Conservation (phyloP, 495 filamentous ascomycete species). For the Hypomontagnella monticulosa region DNA sequence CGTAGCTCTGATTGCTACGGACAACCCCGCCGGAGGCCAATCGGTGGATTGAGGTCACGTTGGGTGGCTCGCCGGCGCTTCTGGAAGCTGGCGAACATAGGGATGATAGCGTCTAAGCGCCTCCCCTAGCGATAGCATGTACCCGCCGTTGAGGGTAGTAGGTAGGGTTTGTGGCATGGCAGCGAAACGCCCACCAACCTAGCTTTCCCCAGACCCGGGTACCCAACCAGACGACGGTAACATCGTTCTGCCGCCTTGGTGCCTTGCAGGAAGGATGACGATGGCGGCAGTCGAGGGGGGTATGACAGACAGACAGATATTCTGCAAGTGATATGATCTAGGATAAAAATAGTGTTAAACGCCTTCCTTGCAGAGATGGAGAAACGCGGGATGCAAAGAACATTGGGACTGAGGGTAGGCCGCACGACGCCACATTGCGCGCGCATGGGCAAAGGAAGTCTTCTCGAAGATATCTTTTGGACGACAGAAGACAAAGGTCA, state of each 20-base stretch:
- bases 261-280: slow-evolving; percentile 38
- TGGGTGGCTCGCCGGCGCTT: slow-evolving; percentile 24
- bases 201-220: slow-evolving; percentile 27
- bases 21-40: not conserved
- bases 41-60: slow-evolving; percentile 4
- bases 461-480: slow-evolving; percentile 40
- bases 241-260: slow-evolving; percentile 24
- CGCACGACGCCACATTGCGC: slow-evolving; percentile 21
- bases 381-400: slow-evolving; percentile 6
- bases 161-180: slow-evolving; percentile 9
- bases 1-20: slow-evolving; percentile 5
- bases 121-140: slow-evolving; percentile 3
- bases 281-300: slow-evolving; percentile 15
- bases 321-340: slow-evolving; percentile 40
- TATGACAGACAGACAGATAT: slow-evolving; percentile 29
- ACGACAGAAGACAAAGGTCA: not conserved
- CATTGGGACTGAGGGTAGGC: no score
- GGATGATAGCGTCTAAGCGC: slow-evolving; percentile 13
- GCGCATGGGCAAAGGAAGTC: slow-evolving; percentile 28
- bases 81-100: slow-evolving; percentile 31
- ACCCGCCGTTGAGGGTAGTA: not conserved
- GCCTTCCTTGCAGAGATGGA: slow-evolving; percentile 15
- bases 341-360: slow-evolving; percentile 29
- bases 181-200: slow-evolving; percentile 33
- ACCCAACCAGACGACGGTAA: slow-evolving; percentile 19